phyloP scores from a whole-genome alignment of 441 rosid species.

The Adansonia gregorii region DNA sequence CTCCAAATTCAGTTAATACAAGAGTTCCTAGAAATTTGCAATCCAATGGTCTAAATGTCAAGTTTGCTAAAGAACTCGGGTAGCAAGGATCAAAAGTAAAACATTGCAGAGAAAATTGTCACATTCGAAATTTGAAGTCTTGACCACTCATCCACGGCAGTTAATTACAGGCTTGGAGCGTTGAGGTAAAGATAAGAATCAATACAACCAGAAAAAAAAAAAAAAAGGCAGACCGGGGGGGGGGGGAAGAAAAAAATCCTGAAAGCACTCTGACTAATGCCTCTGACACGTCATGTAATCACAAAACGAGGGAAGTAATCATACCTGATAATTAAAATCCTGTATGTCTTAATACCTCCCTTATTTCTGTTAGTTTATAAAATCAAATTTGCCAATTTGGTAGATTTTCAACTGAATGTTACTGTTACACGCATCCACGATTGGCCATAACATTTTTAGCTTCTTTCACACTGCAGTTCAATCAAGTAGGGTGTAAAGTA shows the following conservation, averaged over 20 bases:
- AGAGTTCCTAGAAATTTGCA: too few relatives aligned
- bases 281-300: background rate
- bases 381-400: background rate
- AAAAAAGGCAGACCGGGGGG: too few relatives aligned
- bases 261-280: background rate
- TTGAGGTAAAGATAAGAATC: too few relatives aligned
- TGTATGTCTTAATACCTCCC: constrained; percentile 5
- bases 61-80: background rate
- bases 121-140: background rate
- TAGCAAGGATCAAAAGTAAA: background rate
- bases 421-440: background rate
- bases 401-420: background rate
- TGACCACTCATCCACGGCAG: background rate
- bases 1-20: too few relatives aligned
- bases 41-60: too few relatives aligned
- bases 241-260: background rate
- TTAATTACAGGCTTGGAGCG: background rate
- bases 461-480: background rate
- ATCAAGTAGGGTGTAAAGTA: background rate
- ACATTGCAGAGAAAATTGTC: background rate
- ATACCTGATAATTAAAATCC: constrained; percentile 28
- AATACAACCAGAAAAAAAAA: too few relatives aligned
- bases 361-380: background rate
- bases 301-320: background rate
- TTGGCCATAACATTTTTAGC: background rate